Base-by-base conservation (phyloP, 495 filamentous ascomycete genomes). In the Sordaria brevicollis region DNA sequence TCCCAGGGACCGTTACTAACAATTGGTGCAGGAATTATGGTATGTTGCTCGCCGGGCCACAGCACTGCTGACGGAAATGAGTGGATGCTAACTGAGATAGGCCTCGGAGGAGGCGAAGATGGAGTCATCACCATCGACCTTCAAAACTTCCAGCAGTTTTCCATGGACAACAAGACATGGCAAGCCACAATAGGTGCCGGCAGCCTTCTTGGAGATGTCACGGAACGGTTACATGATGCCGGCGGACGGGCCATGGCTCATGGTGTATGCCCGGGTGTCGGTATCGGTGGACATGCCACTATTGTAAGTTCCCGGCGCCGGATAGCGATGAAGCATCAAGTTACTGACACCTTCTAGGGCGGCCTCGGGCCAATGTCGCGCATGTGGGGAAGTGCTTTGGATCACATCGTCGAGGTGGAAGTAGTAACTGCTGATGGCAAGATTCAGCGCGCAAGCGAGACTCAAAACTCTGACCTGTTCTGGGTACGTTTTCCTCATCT, bases 281-380 rank as follows among this genome's bases (percentile, higher is more conserved):
- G 92, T 17, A 84, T 90, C 25, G 90, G 89, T 29, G 92, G 92
- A 5, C 92, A 94, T 76, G 83, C 86, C 65, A 89, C 89, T 11
- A 85, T 87, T 72, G 85, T 83, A 72, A 9, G 71, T 41, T 15
- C n/a, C 11, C 49, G 21, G 25, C 19, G 31, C 49, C 17, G 2
- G 21, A 31, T 5, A 15, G 29, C 21, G 21, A 57, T 67, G 36
- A 35, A 25, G 35, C 71, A 78, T 70, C 6, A 21, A 8, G 9
- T 41, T 36, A 29, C n/a, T 35, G 13, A 31, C 21, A 11, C n/a
- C 9, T 35, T 65, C 5, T 69, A 84, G 82, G 82, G 85, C 57
- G 86, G 86, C 21, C 75, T 87, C 1, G 86, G 86, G 0, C 83
- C 84, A 21, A 81, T 82, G 70, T 86, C 84, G 4, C 80, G 86